Conservation (phyloP, 352 stramenopile genomes). For the Saprolegnia parasitica region DNA sequence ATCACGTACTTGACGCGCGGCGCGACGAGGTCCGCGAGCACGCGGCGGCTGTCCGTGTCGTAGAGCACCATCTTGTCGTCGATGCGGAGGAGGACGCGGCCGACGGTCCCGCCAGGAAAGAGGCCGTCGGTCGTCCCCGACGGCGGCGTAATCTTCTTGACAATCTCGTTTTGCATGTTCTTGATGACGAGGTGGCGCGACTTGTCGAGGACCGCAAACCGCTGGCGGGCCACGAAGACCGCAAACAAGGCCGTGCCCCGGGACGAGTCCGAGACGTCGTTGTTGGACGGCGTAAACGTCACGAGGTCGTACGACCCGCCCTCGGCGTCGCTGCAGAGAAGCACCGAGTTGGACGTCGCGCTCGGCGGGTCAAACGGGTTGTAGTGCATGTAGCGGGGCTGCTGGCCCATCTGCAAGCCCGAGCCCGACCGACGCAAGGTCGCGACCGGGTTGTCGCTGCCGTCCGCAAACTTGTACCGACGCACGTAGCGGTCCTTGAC, state of each 20-base stretch:
- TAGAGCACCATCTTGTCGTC: slow-evolving; percentile 98
- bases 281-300: slow-evolving; percentile 82
- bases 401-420: slow-evolving; percentile 87
- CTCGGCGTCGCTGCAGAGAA: slow-evolving; percentile 95
- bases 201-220: slow-evolving; percentile 98
- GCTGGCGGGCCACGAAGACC: slow-evolving; percentile 97
- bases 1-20: slow-evolving; percentile 97
- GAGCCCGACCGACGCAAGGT: slow-evolving; percentile 65
- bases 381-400: slow-evolving; percentile 92
- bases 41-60: slow-evolving; percentile 95
- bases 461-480: slow-evolving; percentile 92
- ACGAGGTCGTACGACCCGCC: slow-evolving; percentile 98
- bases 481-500: slow-evolving; percentile 97
- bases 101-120: slow-evolving; percentile 95
- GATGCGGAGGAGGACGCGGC: slow-evolving; percentile 94
- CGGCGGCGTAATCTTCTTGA: slow-evolving; percentile 95
- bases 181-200: slow-evolving; percentile 96
- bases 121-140: slow-evolving; percentile 93
- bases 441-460: slow-evolving; percentile 68
- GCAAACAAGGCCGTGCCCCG: slow-evolving; percentile 92
- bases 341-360: slow-evolving; percentile 75
- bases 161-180: slow-evolving; percentile 99
- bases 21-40: slow-evolving; percentile 94
- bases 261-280: slow-evolving; percentile 89
- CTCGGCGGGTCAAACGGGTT: slow-evolving; percentile 95